phyloP scores from a whole-genome alignment of 2,329 filamentous ascomycete species.

The Eutypa lata region DNA sequence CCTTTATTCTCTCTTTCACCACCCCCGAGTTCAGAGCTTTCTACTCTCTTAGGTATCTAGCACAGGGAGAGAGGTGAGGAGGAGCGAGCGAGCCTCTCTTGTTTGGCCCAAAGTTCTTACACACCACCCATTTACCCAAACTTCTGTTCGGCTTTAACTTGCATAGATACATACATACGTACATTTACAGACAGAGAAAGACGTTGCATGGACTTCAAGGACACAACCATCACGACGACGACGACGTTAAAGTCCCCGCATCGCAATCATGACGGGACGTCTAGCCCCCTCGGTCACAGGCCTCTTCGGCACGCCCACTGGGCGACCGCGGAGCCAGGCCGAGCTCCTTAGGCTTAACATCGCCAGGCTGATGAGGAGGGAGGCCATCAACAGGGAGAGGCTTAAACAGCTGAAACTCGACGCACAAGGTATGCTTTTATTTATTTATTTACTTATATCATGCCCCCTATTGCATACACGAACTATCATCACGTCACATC shows the following conservation, averaged over 20 bases:
- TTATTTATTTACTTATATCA: neutral
- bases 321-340: neutral
- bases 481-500: too few species aligned
- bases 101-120: too few species aligned
- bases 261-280: neutral
- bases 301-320: neutral
- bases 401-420: neutral
- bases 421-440: neutral
- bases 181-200: too few species aligned
- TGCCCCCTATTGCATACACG: too few species aligned
- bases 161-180: too few species aligned
- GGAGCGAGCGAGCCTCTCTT: too few species aligned
- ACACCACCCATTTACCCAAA: too few species aligned
- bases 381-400: neutral
- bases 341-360: neutral
- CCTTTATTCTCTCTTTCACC: neutral
- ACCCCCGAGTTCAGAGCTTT: neutral
- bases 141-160: too few species aligned
- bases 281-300: neutral
- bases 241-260: too few species aligned
- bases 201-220: neutral
- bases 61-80: too few species aligned
- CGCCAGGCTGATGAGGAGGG: neutral
- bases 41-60: too few species aligned
- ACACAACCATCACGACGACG: neutral